Conservation (phyloP, 2,329 filamentous ascomycete genomes). For the Colletotrichum cuscutae region DNA sequence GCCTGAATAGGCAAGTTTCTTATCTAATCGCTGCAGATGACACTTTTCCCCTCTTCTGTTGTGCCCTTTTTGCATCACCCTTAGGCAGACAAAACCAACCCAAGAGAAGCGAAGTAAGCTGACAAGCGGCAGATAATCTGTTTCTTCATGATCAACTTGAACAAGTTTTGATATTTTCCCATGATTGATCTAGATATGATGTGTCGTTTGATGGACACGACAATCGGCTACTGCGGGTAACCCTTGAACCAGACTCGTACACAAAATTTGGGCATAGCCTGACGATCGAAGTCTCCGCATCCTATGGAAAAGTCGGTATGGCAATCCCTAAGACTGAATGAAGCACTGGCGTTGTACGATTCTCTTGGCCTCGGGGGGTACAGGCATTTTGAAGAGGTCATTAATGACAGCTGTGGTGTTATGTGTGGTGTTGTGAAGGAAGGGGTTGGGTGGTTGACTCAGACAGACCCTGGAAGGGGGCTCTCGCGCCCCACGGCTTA, state of each 20-base stretch:
- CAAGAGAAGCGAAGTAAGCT: neutral
- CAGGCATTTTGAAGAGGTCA: neutral
- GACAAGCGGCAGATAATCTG: neutral
- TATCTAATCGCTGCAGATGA: slow-evolving; percentile 23
- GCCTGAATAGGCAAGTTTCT: slow-evolving; percentile 34
- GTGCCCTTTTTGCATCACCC: neutral
- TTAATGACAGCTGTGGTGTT: neutral
- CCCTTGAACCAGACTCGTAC: neutral
- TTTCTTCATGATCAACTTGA: neutral
- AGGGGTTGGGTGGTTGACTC: slow-evolving; percentile 21
- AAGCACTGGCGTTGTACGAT: neutral
- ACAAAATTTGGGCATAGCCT: neutral
- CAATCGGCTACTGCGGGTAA: neutral
- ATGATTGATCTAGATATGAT: neutral
- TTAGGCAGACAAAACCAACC: slow-evolving; percentile 3
- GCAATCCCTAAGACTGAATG: neutral
- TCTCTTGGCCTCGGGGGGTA: slow-evolving; percentile 7
- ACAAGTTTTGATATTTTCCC: neutral
- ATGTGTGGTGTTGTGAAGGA: slow-evolving; percentile 5
- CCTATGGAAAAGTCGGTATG: neutral
- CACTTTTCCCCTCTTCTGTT: neutral
- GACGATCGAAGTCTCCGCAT: neutral
- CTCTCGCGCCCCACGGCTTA: neutral
- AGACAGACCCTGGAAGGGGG: slow-evolving; percentile 21
- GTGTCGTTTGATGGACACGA: neutral